phyloP scores from a whole-genome alignment of 2,329 filamentous ascomycete species.

The Cordyceps sp. region DNA sequence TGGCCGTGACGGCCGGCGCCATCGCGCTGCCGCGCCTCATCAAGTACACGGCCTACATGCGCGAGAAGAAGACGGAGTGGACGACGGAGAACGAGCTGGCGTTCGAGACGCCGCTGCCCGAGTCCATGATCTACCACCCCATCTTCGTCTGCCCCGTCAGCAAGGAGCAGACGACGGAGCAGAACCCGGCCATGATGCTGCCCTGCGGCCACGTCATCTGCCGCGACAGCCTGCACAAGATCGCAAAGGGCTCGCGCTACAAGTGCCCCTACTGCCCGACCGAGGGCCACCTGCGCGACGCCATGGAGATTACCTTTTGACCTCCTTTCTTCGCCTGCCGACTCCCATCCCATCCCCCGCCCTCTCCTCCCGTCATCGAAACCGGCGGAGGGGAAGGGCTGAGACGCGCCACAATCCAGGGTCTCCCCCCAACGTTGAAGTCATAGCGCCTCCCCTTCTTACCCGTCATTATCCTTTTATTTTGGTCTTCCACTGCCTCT shows the following conservation, averaged over 20 bases:
- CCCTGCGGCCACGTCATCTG: constrained; percentile 91
- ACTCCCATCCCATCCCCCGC: neutral
- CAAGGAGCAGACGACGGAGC: constrained; percentile 87
- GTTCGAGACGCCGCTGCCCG: constrained; percentile 48
- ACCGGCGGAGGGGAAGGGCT: too few relatives aligned
- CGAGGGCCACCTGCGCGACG: constrained; percentile 65
- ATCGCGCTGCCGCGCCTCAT: constrained; percentile 80
- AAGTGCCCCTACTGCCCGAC: constrained; percentile 94
- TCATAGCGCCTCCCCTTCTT: too few relatives aligned
- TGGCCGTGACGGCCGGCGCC: constrained; percentile 80
- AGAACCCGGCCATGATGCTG: constrained; percentile 93
- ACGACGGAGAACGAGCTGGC: constrained; percentile 81
- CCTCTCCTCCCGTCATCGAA: neutral
- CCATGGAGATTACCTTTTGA: constrained; percentile 52
- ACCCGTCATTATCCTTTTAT: too few relatives aligned
- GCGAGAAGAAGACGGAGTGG: constrained; percentile 85
- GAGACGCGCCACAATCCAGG: too few relatives aligned
- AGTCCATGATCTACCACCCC: constrained; percentile 63
- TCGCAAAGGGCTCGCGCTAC: constrained; percentile 66
- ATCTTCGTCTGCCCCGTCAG: constrained; percentile 97
- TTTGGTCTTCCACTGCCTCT: too few relatives aligned
- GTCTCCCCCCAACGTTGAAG: too few relatives aligned
- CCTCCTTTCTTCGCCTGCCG: neutral
- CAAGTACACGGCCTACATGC: constrained; percentile 78
- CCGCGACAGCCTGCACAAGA: constrained; percentile 60